Conservation (phyloP, 1,139 yeast species). For the Arxiozyma heterogenica region DNA sequence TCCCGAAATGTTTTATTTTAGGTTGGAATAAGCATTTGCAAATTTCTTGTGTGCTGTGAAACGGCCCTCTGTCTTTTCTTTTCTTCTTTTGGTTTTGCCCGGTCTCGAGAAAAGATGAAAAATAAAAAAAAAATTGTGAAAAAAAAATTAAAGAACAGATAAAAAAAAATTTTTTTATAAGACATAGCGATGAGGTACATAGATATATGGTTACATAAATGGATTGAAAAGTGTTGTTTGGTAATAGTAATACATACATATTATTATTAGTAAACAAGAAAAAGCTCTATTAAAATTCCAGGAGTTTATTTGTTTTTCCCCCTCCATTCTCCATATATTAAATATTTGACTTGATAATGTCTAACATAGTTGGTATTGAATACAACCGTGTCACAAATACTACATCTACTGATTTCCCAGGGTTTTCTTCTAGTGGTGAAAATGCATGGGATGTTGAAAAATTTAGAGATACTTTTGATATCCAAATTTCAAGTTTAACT, state of each 20-base stretch:
- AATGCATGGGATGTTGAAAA: conserved; percentile 78
- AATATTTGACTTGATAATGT: conserved; percentile 13
- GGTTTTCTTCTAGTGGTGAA: conserved; percentile 57
- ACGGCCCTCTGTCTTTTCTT: too few species aligned
- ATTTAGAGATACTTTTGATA: conserved; percentile 62
- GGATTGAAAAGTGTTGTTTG: background rate
- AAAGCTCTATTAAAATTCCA: too few species aligned
- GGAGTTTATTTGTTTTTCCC: too few species aligned
- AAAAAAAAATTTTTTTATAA: too few species aligned
- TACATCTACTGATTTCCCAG: conserved; percentile 83
- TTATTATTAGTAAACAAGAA: too few species aligned
- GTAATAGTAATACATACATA: too few species aligned
- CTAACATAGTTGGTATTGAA: conserved; percentile 76
- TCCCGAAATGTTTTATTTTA: too few species aligned
- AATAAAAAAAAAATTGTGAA: too few species aligned
- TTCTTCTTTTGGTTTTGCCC: background rate
- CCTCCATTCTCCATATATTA: background rate
- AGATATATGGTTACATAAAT: background rate
- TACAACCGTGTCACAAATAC: conserved; percentile 86
- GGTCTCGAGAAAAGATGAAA: background rate
- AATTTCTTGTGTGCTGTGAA: too few species aligned
- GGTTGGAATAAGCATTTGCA: too few species aligned
- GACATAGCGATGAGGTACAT: background rate
- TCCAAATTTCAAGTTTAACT: conserved; percentile 54
- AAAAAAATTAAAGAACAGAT: too few species aligned